Evolutionary conservation across 192 early-diverging fungal genomes (phyloP).

Genomic region (Umbelopsis ramanniana): DNA sequence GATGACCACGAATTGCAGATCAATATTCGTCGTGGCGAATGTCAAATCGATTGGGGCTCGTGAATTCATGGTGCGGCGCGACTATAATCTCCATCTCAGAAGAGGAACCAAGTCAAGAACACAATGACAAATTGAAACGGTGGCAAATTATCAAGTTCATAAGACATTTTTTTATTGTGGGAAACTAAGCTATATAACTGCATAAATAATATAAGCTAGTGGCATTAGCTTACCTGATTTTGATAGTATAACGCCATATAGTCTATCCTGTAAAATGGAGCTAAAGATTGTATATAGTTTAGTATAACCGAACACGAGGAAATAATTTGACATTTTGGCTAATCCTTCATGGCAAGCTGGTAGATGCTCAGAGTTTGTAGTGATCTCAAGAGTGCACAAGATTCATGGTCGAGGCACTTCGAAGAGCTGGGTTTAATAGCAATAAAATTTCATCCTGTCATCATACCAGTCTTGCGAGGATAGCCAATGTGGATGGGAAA

Average conservation of each 20-base stretch:
- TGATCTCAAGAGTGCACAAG: conserved; percentile 7
- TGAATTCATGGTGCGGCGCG: no score
- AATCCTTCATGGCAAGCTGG: neutral
- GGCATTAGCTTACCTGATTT: neutral
- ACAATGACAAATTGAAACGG: no score
- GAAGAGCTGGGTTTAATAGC: conserved; percentile 23
- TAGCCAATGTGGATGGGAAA: neutral
- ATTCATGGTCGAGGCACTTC: conserved; percentile 18
- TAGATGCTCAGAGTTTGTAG: conserved; percentile 2
- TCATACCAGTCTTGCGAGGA: neutral
- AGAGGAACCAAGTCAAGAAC: no score
- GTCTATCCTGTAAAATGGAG: neutral
- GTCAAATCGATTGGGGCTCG: no score
- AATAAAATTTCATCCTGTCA: conserved; percentile 22
- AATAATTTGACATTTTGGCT: neutral
- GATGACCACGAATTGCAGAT: no score
- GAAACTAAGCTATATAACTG: no score
- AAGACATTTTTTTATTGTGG: no score
- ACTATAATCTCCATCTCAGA: no score
- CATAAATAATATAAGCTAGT: neutral
- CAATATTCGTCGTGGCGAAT: no score
- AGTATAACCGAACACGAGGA: neutral
- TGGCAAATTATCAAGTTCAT: no score
- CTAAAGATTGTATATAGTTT: neutral
- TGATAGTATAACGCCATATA: neutral